A percentile compares a stretch with the other conserved stretches of the same genome.
phyloP scores from a whole-genome alignment of 2,329 filamentous ascomycete species.

The Trichothecium roseum region DNA sequence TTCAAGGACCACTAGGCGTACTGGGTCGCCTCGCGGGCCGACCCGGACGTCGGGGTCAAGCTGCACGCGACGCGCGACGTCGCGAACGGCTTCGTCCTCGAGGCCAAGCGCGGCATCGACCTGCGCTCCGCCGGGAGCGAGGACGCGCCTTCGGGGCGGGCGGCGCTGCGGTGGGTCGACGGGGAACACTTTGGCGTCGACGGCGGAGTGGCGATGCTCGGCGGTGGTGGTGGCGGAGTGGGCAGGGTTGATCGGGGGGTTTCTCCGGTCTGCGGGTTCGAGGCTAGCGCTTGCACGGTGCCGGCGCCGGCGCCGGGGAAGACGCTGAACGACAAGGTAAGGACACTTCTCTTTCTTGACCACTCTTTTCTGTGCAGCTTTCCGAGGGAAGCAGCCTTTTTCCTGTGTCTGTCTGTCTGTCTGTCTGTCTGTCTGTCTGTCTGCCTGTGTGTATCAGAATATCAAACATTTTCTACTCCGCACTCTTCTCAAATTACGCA shows the following conservation, averaged over 20 bases:
- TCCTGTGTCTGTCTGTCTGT: too few species aligned
- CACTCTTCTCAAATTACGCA: too few species aligned
- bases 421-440: too few species aligned
- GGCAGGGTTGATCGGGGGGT: too few species aligned
- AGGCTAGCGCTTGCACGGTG: slow-evolving; percentile 11
- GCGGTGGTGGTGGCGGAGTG: too few species aligned
- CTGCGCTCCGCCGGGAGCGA: slow-evolving; percentile 6
- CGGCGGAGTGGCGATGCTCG: slow-evolving; percentile 8
- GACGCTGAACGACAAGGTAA: slow-evolving; percentile 6
- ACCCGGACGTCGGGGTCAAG: slow-evolving; percentile 13
- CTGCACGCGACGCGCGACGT: slow-evolving; percentile 21
- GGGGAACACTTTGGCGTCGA: slow-evolving; percentile 14
- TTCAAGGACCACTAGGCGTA: slow-evolving; percentile 27
- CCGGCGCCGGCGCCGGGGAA: slow-evolving; percentile 9
- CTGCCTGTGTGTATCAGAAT: too few species aligned
- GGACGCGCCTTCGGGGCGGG: slow-evolving; percentile 10
- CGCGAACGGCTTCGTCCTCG: slow-evolving; percentile 16
- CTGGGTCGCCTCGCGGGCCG: slow-evolving; percentile 11
- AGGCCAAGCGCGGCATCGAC: slow-evolving; percentile 17
- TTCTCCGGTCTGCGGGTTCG: slow-evolving; percentile 17
- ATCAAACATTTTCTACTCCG: too few species aligned
- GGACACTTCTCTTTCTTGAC: too few species aligned
- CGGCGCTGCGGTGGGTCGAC: slow-evolving; percentile 20
- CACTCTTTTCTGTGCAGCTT: too few species aligned
- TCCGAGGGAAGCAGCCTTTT: too few species aligned